Evolutionary conservation across 345 rosid species (phyloP).

Genomic region (Citrus cavaleriei): DNA sequence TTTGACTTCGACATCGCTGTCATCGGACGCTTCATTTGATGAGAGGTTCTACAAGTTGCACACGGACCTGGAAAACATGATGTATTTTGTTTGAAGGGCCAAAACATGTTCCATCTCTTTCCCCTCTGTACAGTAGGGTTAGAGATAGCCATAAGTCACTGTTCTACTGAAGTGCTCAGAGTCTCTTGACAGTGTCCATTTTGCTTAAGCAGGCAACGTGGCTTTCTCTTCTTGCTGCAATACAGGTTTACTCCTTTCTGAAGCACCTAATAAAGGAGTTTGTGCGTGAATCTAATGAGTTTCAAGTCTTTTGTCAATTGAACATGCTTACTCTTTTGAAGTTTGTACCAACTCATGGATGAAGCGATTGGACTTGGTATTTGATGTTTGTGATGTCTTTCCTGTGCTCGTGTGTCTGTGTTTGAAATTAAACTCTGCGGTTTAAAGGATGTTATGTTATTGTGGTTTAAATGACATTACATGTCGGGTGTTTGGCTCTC

Average conservation of each 20-base stretch:
- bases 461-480: neutral
- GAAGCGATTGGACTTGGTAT: neutral
- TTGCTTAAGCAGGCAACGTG: neutral
- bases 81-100: conserved; percentile 66
- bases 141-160: neutral
- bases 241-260: conserved; percentile 38
- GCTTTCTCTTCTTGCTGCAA: neutral
- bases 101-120: neutral
- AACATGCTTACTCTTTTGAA: neutral
- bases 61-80: conserved; percentile 50
- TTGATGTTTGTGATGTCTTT: neutral
- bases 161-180: neutral
- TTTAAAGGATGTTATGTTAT: neutral
- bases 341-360: neutral
- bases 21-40: conserved; percentile 36
- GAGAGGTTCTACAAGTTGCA: conserved; percentile 55
- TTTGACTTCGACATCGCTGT: conserved; percentile 29
- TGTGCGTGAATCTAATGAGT: conserved; percentile 73
- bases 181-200: neutral
- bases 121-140: neutral
- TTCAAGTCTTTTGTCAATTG: neutral
- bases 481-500: neutral
- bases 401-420: neutral
- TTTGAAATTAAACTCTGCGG: neutral
- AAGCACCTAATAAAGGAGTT: conserved; percentile 36